These are phyloP conservation scores for Ambrosia hybrid DNA, from an alignment of 140 eudicot genomes.

Conservation along the genomic window DNA sequence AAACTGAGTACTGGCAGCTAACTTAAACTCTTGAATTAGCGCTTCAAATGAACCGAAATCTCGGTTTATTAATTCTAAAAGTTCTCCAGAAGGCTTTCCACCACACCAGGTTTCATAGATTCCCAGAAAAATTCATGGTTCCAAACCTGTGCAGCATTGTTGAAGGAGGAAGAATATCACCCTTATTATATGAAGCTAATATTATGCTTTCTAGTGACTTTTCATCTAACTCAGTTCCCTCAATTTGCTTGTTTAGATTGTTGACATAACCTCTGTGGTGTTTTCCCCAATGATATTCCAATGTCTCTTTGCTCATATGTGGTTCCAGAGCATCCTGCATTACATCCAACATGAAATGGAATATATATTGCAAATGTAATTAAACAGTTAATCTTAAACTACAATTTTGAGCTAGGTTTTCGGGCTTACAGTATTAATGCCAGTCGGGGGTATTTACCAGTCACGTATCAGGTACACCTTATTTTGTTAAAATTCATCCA, in stretches of 20 bases:
- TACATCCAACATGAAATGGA: slow-evolving; percentile 8
- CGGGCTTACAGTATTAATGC: no score
- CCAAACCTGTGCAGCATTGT: no score
- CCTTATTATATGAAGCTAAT: slow-evolving; percentile 69
- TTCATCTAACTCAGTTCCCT: slow-evolving; percentile 64
- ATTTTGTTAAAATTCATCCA: no score
- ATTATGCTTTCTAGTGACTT: slow-evolving; percentile 67
- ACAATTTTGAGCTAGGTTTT: background rate
- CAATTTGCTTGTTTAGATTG: no score
- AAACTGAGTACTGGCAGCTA: slow-evolving; percentile 85
- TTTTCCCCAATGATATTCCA: no score
- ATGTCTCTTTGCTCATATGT: no score
- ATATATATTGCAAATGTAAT: background rate
- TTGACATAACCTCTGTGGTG: no score
- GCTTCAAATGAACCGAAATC: slow-evolving; percentile 92
- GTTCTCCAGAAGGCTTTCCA: slow-evolving; percentile 91
- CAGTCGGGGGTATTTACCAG: no score
- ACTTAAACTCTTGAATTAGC: slow-evolving; percentile 61
- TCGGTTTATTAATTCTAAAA: slow-evolving; percentile 62
- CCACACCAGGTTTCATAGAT: no score
- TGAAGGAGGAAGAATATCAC: slow-evolving; percentile 67
- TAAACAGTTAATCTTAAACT: background rate
- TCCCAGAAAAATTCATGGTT: no score
- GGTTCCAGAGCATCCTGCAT: slow-evolving; percentile 88
- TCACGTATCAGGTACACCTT: no score